A percentile compares a stretch with the other conserved stretches of the same genome.
These are phyloP conservation scores for Stevia rebaudiana DNA, from an alignment of 140 eudicot species.

Conservation along the genomic window DNA sequence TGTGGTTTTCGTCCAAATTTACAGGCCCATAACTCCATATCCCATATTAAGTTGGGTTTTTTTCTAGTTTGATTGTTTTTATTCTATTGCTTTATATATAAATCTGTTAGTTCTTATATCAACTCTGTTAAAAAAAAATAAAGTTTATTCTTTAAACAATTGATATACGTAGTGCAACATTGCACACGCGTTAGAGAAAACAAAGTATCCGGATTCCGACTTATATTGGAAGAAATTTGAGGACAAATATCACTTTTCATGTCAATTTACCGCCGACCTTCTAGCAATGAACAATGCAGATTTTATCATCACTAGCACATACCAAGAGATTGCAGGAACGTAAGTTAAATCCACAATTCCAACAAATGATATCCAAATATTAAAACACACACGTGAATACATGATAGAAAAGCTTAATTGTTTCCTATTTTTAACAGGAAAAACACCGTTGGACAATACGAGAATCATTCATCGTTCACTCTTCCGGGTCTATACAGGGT, in stretches of 20 bases:
- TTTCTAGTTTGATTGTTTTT: too few relatives aligned
- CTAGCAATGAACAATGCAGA: conserved; percentile 93
- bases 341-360: conserved; percentile 29
- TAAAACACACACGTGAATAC: neutral
- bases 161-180: conserved; percentile 59
- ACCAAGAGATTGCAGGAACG: conserved; percentile 99
- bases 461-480: conserved; percentile 85
- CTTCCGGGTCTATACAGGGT: conserved; percentile 89
- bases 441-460: conserved; percentile 89
- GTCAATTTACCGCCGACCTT: conserved; percentile 95
- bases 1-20: too few relatives aligned
- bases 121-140: too few relatives aligned
- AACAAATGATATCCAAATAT: neutral
- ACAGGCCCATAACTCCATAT: too few relatives aligned
- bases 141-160: neutral
- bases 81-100: too few relatives aligned
- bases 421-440: conserved; percentile 42
- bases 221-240: conserved; percentile 79
- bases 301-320: conserved; percentile 93
- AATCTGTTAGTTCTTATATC: too few relatives aligned
- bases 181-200: conserved; percentile 94
- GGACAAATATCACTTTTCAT: conserved; percentile 85
- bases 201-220: conserved; percentile 96
- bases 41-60: too few relatives aligned
- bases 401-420: neutral